Percentiles rank a stretch among this genome's conserved stretches.
phyloP scores from a whole-genome alignment of 352 stramenopile species.

The Pythium biforme region DNA sequence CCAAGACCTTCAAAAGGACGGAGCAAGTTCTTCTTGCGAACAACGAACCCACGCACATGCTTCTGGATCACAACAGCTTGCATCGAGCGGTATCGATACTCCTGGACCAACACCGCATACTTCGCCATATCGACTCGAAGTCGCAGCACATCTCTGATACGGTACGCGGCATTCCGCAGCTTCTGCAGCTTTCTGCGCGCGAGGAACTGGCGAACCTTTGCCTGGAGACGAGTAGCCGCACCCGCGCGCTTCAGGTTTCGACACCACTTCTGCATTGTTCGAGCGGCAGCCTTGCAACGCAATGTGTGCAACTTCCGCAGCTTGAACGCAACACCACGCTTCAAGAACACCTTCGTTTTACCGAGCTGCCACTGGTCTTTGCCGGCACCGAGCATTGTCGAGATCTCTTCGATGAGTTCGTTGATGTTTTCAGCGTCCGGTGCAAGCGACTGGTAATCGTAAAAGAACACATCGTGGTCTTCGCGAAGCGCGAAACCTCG shows the following conservation, averaged over 20 bases:
- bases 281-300: slow-evolving; percentile 78
- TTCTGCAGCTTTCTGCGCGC: slow-evolving; percentile 51
- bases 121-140: slow-evolving; percentile 63
- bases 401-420: slow-evolving; percentile 84
- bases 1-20: slow-evolving; percentile 75
- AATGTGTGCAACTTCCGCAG: slow-evolving; percentile 78
- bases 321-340: slow-evolving; percentile 77
- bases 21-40: slow-evolving; percentile 75
- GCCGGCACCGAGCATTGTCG: slow-evolving; percentile 75
- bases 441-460: slow-evolving; percentile 85
- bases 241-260: slow-evolving; percentile 64
- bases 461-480: slow-evolving; percentile 91
- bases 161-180: slow-evolving; percentile 60
- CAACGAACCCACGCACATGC: slow-evolving; percentile 61
- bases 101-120: slow-evolving; percentile 49
- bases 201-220: slow-evolving; percentile 65
- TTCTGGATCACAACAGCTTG: slow-evolving; percentile 76
- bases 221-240: slow-evolving; percentile 67
- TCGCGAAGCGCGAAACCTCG: slow-evolving; percentile 85
- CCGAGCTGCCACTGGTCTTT: slow-evolving; percentile 90
- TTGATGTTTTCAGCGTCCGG: slow-evolving; percentile 83
- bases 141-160: slow-evolving; percentile 54
- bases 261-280: slow-evolving; percentile 81
- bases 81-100: slow-evolving; percentile 49
- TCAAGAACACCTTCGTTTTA: slow-evolving; percentile 88